A percentile compares a stretch with the other conserved stretches of the same genome.
Evolutionary conservation across 495 filamentous ascomycete species (phyloP).

Genomic region (Aspergillus conjunctus): DNA sequence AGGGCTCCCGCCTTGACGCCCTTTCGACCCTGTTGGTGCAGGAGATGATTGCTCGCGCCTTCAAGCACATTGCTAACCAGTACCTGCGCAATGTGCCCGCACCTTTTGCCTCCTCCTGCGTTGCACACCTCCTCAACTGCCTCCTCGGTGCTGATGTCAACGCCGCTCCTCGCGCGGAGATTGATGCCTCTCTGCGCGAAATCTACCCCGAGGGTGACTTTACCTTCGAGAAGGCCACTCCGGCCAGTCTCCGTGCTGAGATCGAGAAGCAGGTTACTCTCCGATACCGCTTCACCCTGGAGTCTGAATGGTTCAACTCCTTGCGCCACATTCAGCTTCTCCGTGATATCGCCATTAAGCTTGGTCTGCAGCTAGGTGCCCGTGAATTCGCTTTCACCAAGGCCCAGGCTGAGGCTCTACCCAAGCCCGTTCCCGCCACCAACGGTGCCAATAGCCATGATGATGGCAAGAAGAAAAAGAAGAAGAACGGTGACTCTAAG

Average conservation of each 20-base stretch:
- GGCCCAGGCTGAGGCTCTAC: slow-evolving; percentile 31
- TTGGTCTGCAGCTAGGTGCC: slow-evolving; percentile 84
- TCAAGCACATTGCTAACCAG: slow-evolving; percentile 86
- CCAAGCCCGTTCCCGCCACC: slow-evolving; percentile 35
- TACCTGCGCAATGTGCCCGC: slow-evolving; percentile 81
- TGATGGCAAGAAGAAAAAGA: slow-evolving; percentile 80
- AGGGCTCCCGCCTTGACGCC: slow-evolving; percentile 71
- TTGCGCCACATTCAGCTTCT: slow-evolving; percentile 80
- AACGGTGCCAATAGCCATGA: slow-evolving; percentile 51
- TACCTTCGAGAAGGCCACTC: slow-evolving; percentile 73
- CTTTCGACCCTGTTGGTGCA: slow-evolving; percentile 75
- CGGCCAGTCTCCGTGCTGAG: slow-evolving; percentile 66
- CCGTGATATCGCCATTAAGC: slow-evolving; percentile 84
- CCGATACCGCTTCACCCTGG: slow-evolving; percentile 76
- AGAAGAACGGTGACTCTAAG: slow-evolving; percentile 54
- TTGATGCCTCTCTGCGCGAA: slow-evolving; percentile 70
- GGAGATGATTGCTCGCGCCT: slow-evolving; percentile 90
- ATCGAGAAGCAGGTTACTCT: slow-evolving; percentile 70
- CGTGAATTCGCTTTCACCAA: slow-evolving; percentile 78
- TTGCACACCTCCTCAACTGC: slow-evolving; percentile 93
- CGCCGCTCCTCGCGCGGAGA: slow-evolving; percentile 69
- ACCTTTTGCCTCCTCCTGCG: slow-evolving; percentile 71
- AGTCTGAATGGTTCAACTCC: slow-evolving; percentile 62
- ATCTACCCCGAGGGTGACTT: slow-evolving; percentile 86
- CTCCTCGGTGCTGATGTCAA: slow-evolving; percentile 80